phyloP scores from a whole-genome alignment of 2,329 filamentous ascomycete species.

The Penicillium sp. region DNA sequence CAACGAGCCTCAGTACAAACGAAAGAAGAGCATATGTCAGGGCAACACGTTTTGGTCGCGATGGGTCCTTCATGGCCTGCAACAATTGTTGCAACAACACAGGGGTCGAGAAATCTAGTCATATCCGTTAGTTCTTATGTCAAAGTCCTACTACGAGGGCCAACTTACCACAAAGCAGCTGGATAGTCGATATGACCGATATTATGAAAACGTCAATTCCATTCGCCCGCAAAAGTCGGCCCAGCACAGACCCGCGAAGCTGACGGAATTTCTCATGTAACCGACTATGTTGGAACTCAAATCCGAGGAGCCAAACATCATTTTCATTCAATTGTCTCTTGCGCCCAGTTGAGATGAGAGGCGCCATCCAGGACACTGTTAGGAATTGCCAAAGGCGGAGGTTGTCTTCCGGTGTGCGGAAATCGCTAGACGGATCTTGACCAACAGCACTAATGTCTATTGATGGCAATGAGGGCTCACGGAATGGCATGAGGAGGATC shows the following conservation, averaged over 20 bases:
- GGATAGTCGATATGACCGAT: slow-evolving; percentile 63
- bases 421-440: slow-evolving; percentile 55
- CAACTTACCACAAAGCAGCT: slow-evolving; percentile 56
- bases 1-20: slow-evolving; percentile 61
- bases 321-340: slow-evolving; percentile 69
- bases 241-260: slow-evolving; percentile 71
- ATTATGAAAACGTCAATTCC: slow-evolving; percentile 75
- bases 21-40: slow-evolving; percentile 67
- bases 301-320: slow-evolving; percentile 79
- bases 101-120: slow-evolving; percentile 59
- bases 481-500: slow-evolving; percentile 70
- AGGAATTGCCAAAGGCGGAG: slow-evolving; percentile 81
- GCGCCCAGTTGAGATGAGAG: slow-evolving; percentile 68
- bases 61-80: slow-evolving; percentile 61
- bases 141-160: not conserved
- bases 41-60: slow-evolving; percentile 56
- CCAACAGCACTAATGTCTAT: slow-evolving; percentile 63
- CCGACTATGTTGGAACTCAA: slow-evolving; percentile 77
- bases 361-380: slow-evolving; percentile 79
- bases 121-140: slow-evolving; percentile 19
- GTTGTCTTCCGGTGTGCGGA: slow-evolving; percentile 79
- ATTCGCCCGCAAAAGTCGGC: slow-evolving; percentile 72
- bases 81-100: slow-evolving; percentile 73
- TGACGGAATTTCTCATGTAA: slow-evolving; percentile 75
- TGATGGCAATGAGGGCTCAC: slow-evolving; percentile 58